Percentiles rank a stretch among this genome's conserved stretches.
These are phyloP conservation scores for Umbelopsis sp. DNA, from an alignment of 192 early-diverging fungal genomes.

Conservation along the genomic window DNA sequence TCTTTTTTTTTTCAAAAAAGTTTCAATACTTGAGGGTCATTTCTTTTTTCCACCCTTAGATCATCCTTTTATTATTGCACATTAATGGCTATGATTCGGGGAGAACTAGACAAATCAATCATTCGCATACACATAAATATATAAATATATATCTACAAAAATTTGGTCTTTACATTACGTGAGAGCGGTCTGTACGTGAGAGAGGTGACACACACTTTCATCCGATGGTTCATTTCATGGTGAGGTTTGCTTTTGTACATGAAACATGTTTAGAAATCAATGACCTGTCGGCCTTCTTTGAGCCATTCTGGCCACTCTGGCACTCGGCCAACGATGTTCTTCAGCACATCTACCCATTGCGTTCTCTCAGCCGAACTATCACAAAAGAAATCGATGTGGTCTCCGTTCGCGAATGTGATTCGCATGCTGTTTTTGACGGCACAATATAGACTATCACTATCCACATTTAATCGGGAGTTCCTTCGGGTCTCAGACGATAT, in stretches of 20 bases:
- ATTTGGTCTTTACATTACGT: not conserved
- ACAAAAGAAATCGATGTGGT: constrained; percentile 37
- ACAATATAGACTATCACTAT: constrained; percentile 17
- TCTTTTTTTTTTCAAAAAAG: too few species aligned
- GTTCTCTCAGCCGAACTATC: constrained; percentile 24
- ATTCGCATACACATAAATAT: constrained; percentile 15
- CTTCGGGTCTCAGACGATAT: not conserved
- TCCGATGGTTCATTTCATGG: not conserved
- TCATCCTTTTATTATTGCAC: constrained; percentile 4
- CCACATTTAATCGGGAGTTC: not conserved
- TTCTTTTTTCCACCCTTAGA: not conserved
- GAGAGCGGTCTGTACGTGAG: too few species aligned
- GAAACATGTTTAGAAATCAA: not conserved
- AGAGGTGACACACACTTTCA: too few species aligned
- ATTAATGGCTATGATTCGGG: constrained; percentile 2
- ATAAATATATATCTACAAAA: constrained; percentile 6
- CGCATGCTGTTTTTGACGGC: constrained; percentile 33
- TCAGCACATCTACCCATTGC: constrained; percentile 31
- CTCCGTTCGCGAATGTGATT: constrained; percentile 25
- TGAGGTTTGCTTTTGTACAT: not conserved
- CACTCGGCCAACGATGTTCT: constrained; percentile 25
- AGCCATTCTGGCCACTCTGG: constrained; percentile 24
- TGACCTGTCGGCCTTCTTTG: not conserved
- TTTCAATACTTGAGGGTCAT: not conserved
- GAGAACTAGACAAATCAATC: constrained; percentile 11